Evolutionary conservation across 805 yeast species (phyloP).

Genomic region (Yarrowia deformans): DNA sequence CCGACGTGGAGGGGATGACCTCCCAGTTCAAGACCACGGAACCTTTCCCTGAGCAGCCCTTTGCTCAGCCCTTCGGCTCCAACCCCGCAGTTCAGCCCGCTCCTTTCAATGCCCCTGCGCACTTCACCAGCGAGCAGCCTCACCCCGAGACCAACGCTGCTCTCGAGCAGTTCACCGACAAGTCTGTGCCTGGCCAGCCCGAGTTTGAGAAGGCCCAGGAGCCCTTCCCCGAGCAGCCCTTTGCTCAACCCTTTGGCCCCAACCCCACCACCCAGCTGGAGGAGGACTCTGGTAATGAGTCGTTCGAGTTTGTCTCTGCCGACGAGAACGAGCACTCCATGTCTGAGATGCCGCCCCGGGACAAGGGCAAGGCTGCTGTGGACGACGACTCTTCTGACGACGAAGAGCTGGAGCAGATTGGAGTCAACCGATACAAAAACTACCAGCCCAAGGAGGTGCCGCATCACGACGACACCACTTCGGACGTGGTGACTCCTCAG

Average conservation of each 20-base stretch:
- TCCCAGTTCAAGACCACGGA: conserved; percentile 14
- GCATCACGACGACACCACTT: conserved; percentile 59
- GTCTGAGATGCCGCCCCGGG: conserved; percentile 20
- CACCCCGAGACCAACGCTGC: conserved; percentile 39
- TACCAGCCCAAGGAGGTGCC: conserved; percentile 34
- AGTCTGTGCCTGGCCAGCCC: conserved; percentile 19
- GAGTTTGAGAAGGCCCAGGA: conserved; percentile 32
- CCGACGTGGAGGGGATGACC: conserved; percentile 23
- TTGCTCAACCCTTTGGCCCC: conserved; percentile 18
- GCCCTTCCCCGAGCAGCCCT: conserved; percentile 23
- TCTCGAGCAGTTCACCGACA: conserved; percentile 44
- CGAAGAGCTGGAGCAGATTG: conserved; percentile 46
- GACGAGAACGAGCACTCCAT: conserved; percentile 42
- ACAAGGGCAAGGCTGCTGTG: conserved; percentile 34
- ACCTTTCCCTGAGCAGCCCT: conserved; percentile 22
- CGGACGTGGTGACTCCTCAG: conserved; percentile 53
- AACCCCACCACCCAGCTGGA: conserved; percentile 28
- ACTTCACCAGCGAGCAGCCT: conserved; percentile 20
- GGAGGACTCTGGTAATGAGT: conserved; percentile 42
- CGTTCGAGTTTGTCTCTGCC: conserved; percentile 52
- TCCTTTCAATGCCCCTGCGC: conserved; percentile 42
- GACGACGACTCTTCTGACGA: conserved; percentile 46
- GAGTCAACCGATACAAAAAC: conserved; percentile 34
- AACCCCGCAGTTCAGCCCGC: conserved; percentile 49
- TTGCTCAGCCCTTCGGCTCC: conserved; percentile 44